These are phyloP conservation scores for Pythium pyrilobum DNA, from an alignment of 352 stramenopile species.

Conservation along the genomic window DNA sequence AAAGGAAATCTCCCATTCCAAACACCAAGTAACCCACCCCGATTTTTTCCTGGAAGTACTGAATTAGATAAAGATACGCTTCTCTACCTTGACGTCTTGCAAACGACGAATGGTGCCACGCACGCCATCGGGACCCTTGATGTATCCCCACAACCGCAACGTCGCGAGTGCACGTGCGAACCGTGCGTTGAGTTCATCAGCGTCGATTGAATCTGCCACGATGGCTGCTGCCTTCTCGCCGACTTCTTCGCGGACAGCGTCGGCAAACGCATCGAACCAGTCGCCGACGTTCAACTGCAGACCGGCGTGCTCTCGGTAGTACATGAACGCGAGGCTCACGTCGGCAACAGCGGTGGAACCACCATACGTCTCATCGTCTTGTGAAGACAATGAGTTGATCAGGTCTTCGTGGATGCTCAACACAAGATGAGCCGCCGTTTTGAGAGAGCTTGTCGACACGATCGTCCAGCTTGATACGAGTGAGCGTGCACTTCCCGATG, in stretches of 20 bases:
- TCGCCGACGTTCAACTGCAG: constrained; percentile 54
- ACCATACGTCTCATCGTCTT: constrained; percentile 20
- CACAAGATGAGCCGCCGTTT: constrained; percentile 2
- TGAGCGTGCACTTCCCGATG: not conserved
- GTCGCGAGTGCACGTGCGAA: constrained; percentile 68
- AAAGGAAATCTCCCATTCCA: constrained; percentile 14
- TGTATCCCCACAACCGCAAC: constrained; percentile 62
- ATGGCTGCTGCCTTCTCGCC: not conserved
- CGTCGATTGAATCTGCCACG: not conserved
- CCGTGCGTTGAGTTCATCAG: constrained; percentile 42
- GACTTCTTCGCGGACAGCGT: constrained; percentile 27
- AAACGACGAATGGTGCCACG: constrained; percentile 8
- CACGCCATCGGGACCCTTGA: constrained; percentile 12
- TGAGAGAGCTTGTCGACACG: not conserved
- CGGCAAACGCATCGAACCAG: constrained; percentile 61
- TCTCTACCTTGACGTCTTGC: constrained; percentile 62
- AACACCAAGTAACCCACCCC: constrained; percentile 3
- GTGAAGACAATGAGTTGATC: constrained; percentile 33
- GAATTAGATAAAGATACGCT: constrained; percentile 82
- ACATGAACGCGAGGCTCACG: constrained; percentile 56
- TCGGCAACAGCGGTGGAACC: constrained; percentile 31
- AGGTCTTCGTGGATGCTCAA: constrained; percentile 59
- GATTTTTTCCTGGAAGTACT: too few relatives aligned
- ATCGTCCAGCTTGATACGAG: constrained; percentile 2
- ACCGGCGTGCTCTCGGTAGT: constrained; percentile 65